These are phyloP conservation scores for Diutina neorugosa DNA, from an alignment of 1,139 yeast species.

Conservation along the genomic window DNA sequence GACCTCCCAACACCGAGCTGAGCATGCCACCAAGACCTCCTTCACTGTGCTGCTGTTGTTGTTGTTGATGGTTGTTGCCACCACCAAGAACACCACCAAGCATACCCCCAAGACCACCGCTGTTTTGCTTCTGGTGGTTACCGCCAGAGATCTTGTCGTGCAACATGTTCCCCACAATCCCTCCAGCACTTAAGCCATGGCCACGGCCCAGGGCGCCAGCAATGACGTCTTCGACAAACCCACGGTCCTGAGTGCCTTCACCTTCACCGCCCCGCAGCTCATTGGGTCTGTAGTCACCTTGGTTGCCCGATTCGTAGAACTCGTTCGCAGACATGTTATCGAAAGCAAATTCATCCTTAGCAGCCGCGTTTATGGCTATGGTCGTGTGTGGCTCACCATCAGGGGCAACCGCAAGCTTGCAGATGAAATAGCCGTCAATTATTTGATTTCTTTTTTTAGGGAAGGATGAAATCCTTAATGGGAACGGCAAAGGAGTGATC, in stretches of 20 bases:
- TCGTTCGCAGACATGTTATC: slow-evolving; percentile 3
- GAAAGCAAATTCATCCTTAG: neutral
- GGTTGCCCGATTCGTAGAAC: neutral
- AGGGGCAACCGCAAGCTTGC: neutral
- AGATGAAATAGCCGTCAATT: neutral
- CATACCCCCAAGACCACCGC: neutral
- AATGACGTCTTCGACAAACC: slow-evolving; percentile 1
- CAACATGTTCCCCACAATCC: neutral
- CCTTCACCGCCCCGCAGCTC: neutral
- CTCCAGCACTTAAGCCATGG: neutral
- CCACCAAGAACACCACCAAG: neutral
- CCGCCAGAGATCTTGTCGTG: neutral
- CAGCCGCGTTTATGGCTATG: neutral
- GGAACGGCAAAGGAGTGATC: too few relatives aligned
- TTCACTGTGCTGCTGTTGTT: neutral
- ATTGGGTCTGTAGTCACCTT: neutral
- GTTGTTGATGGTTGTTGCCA: neutral
- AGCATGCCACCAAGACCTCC: neutral
- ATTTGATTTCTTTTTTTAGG: neutral
- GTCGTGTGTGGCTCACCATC: neutral
- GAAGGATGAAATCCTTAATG: too few relatives aligned
- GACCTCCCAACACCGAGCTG: neutral
- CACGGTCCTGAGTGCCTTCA: neutral
- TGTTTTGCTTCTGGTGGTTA: neutral
- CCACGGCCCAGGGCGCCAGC: neutral